Percentiles rank a stretch among this genome's conserved stretches.
Evolutionary conservation across 2,329 filamentous ascomycete species (phyloP).

Genomic region (Epichloe glyceriae): DNA sequence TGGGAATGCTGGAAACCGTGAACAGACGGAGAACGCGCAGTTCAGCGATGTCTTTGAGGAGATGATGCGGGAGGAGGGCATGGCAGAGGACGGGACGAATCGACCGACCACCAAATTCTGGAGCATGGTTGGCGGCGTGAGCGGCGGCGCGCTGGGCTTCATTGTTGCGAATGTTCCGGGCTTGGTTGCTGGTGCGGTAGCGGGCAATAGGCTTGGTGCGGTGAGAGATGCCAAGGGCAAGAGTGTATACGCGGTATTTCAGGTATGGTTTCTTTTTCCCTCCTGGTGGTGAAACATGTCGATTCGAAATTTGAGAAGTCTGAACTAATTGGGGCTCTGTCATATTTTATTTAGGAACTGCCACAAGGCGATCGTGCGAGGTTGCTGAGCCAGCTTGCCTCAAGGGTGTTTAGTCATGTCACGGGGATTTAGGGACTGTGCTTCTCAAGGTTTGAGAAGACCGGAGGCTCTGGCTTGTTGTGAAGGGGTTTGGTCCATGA

Average conservation of each 20-base stretch:
- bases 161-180: conserved; percentile 90
- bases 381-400: conserved; percentile 71
- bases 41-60: conserved; percentile 84
- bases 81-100: conserved; percentile 57
- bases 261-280: conserved; percentile 21
- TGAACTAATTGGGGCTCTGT: background rate
- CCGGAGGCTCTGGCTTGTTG: background rate
- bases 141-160: conserved; percentile 83
- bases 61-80: conserved; percentile 75
- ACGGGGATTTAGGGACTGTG: conserved; percentile 31
- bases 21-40: conserved; percentile 58
- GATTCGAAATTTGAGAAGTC: background rate
- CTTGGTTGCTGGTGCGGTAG: conserved; percentile 77
- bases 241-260: conserved; percentile 87
- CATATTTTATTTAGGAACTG: conserved; percentile 45
- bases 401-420: conserved; percentile 73
- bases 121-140: conserved; percentile 71
- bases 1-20: conserved; percentile 20
- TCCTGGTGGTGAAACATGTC: background rate
- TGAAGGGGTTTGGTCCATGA: background rate
- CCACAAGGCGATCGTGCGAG: conserved; percentile 70
- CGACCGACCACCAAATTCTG: conserved; percentile 64
- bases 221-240: conserved; percentile 84
- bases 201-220: conserved; percentile 82
- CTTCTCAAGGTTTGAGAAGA: background rate